These are phyloP conservation scores for Ophioceras dolichostomum DNA, from an alignment of 2,329 filamentous ascomycete species.

Conservation along the genomic window DNA sequence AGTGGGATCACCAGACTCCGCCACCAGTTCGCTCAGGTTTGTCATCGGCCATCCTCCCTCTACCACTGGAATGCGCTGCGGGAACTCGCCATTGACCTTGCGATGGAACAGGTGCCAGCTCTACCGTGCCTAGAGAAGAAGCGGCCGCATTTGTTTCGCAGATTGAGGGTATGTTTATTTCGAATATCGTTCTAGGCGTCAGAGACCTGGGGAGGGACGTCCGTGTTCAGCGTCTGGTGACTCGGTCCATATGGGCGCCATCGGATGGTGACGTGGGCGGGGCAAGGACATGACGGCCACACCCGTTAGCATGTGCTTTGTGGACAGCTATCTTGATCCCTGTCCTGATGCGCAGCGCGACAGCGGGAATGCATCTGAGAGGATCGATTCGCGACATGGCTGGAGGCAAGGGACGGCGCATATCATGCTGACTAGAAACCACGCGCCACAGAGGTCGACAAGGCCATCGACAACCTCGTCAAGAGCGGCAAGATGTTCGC, in stretches of 20 bases:
- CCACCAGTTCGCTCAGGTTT: constrained; percentile 15
- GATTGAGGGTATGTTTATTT: constrained; percentile 20
- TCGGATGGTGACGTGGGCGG: too few relatives aligned
- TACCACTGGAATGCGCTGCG: background rate
- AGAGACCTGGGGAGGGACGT: background rate
- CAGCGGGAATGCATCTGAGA: too few relatives aligned
- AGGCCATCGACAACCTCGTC: constrained; percentile 86
- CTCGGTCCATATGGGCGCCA: background rate
- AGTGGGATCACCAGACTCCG: constrained; percentile 16
- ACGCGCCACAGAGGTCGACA: constrained; percentile 67
- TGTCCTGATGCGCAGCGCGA: too few relatives aligned
- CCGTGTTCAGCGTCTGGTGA: background rate
- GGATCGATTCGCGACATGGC: background rate
- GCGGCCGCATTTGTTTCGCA: constrained; percentile 20
- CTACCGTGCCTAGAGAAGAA: constrained; percentile 20
- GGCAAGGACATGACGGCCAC: background rate
- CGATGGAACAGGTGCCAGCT: constrained; percentile 17
- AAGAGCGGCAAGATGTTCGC: constrained; percentile 94
- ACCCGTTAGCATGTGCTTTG: too few relatives aligned
- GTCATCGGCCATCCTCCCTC: constrained; percentile 3
- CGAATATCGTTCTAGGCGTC: background rate
- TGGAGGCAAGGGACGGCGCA: background rate
- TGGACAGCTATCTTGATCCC: too few relatives aligned
- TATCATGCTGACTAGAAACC: constrained; percentile 6
- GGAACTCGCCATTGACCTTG: too few relatives aligned